Base-by-base conservation (phyloP, 2,329 filamentous ascomycete species). In the Karstenula rhodostoma region DNA sequence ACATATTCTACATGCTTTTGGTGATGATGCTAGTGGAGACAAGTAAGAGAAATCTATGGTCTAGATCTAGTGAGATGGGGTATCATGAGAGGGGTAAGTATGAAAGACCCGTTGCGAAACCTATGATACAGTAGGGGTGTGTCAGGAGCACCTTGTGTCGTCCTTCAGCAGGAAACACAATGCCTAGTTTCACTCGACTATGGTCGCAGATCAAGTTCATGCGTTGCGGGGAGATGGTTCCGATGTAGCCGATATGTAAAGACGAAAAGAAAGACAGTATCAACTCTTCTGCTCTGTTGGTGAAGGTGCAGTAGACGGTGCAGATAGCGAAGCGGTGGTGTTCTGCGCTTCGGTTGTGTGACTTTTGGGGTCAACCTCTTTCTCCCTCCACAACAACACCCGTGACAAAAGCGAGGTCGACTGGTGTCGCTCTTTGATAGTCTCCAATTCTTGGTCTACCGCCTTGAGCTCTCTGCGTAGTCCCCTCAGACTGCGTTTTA, bases 1-100 rank as follows among this genome's bases (percentile, higher is more conserved):
- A 46, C 47, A 51, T 48, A 22, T 49, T 22, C 13, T 53, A 59
- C 35, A 48, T 43, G 42, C 17, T 54, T 54, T 32, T 33, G 25
- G 8, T 33, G 23, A 13, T 43, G 25, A 13, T 29, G 19, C 50
- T 53, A 25, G 48, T 35, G 49, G 52, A 56, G 43, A 56, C 37
- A n/a, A 32, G 42, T 56, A 42, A 33, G 12, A 35, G 5, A 29
- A 9, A 10, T 48, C 23, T 40, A 44, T 47, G 29, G 22, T 48
- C 25, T 48, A 48, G 42, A 35, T 29, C 15, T 29, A 32, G 9
- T 3, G 17, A 29, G 25, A 55, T 27, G 51, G 72, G 73, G 73
- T 75, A 76, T 75, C 73, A 66, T 71, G 73, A 74, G 72, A 69
- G 73, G 71, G 73, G 72, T 67, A 67, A 73, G 72, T 67, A 67